These are phyloP conservation scores for Boletus tomentosulus DNA, from an alignment of 768 basidiomycete species.

Conservation along the genomic window DNA sequence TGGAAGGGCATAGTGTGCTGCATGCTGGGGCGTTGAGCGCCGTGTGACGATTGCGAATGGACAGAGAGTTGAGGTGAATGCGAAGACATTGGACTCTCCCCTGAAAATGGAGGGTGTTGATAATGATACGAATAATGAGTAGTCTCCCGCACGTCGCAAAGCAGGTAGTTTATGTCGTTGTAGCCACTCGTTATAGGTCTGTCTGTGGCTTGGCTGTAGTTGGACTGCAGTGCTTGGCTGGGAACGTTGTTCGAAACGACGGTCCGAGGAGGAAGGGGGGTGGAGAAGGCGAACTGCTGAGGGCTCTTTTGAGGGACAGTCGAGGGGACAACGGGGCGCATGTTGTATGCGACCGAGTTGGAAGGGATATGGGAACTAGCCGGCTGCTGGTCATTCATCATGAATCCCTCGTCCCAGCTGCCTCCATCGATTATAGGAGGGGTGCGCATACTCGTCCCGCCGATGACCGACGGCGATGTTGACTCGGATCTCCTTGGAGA, in stretches of 20 bases:
- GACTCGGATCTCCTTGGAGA: slow-evolving; percentile 39
- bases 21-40: slow-evolving; percentile 35
- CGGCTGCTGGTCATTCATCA: slow-evolving; percentile 45
- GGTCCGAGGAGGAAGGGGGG: slow-evolving; percentile 40
- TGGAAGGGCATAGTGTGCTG: slow-evolving; percentile 48
- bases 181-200: slow-evolving; percentile 47
- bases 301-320: slow-evolving; percentile 45
- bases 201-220: slow-evolving; percentile 48
- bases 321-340: slow-evolving; percentile 41
- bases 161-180: slow-evolving; percentile 42
- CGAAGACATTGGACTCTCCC: slow-evolving; percentile 39
- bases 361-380: slow-evolving; percentile 33
- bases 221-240: slow-evolving; percentile 32
- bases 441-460: slow-evolving; percentile 26
- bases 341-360: slow-evolving; percentile 42
- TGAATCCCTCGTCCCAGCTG: slow-evolving; percentile 55
- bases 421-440: slow-evolving; percentile 47
- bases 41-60: slow-evolving; percentile 31
- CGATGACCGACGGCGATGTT: slow-evolving; percentile 32
- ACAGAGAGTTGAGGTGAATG: slow-evolving; percentile 42
- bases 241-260: slow-evolving; percentile 42
- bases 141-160: slow-evolving; percentile 45
- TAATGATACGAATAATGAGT: slow-evolving; percentile 52
- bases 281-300: slow-evolving; percentile 41
- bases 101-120: slow-evolving; percentile 45